These are phyloP conservation scores for Hericium rajendrae DNA, from an alignment of 768 basidiomycete genomes.

Conservation along the genomic window DNA sequence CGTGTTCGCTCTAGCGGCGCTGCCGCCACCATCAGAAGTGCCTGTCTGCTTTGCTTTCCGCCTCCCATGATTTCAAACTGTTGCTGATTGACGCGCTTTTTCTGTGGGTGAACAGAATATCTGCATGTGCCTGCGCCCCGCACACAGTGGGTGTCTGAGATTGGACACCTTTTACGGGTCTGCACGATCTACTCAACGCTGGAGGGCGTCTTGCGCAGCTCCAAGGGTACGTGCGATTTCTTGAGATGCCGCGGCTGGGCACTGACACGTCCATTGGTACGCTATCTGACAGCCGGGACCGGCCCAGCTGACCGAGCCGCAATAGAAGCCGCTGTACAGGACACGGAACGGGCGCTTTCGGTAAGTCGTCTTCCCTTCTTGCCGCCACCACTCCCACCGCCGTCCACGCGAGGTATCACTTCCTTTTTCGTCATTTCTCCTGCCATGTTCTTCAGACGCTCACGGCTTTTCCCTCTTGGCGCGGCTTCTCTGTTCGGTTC, in stretches of 20 bases:
- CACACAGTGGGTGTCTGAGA: constrained; percentile 58
- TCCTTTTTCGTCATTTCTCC: not conserved
- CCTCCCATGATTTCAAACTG: not conserved
- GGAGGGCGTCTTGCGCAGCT: constrained; percentile 37
- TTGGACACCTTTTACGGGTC: constrained; percentile 67
- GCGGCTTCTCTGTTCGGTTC: not conserved
- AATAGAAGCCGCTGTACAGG: constrained; percentile 3
- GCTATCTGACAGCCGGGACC: not conserved
- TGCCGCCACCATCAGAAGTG: not conserved
- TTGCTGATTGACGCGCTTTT: not conserved
- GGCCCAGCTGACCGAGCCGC: not conserved
- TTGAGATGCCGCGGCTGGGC: not conserved
- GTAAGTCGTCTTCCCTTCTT: constrained; percentile 1
- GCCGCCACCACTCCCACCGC: not conserved
- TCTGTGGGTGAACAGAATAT: constrained; percentile 38
- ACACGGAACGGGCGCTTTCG: constrained; percentile 9
- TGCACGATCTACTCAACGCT: constrained; percentile 54
- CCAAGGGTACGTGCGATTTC: constrained; percentile 31
- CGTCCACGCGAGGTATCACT: not conserved
- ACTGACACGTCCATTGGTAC: not conserved
- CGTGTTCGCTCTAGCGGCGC: not conserved
- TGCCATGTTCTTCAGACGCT: not conserved
- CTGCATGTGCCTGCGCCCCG: constrained; percentile 53
- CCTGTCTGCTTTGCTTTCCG: not conserved
- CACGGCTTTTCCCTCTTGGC: not conserved